Percentiles rank a stretch among this genome's conserved stretches.
Evolutionary conservation across 345 rosid genomes (phyloP).

Genomic region (Melaleuca alternifolia): DNA sequence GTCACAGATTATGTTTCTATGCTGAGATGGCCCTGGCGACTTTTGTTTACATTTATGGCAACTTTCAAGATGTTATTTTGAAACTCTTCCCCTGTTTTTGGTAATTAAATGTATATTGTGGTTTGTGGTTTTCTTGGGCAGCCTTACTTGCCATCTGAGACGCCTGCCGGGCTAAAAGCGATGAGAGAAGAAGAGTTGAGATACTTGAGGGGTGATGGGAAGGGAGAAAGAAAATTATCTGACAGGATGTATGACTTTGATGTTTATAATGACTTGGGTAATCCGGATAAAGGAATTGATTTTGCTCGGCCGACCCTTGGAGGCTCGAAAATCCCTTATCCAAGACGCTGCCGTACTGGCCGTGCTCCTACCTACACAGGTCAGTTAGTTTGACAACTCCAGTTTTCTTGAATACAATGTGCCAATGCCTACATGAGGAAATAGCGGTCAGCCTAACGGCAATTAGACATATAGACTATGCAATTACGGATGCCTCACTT

Average conservation of each 20-base stretch:
- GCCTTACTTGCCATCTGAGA: conserved; percentile 83
- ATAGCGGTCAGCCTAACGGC: background rate
- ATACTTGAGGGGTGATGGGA: conserved; percentile 54
- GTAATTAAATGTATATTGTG: background rate
- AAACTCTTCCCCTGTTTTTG: background rate
- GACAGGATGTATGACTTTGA: conserved; percentile 80
- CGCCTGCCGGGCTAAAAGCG: conserved; percentile 63
- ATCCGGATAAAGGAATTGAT: conserved; percentile 63
- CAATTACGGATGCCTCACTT: background rate
- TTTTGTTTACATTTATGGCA: background rate
- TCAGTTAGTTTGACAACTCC: conserved; percentile 3
- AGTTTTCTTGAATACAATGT: background rate
- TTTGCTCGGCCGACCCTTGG: conserved; percentile 67
- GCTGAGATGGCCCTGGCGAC: background rate
- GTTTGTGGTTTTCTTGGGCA: conserved; percentile 18
- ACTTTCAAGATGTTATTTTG: background rate
- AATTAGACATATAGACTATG: background rate
- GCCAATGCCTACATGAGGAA: background rate
- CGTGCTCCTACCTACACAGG: conserved; percentile 55
- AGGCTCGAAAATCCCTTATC: conserved; percentile 58
- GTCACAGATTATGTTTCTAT: background rate
- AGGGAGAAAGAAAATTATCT: conserved; percentile 65
- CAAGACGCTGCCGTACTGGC: conserved; percentile 94
- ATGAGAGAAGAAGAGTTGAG: conserved; percentile 65
- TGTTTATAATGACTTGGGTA: conserved; percentile 88